Conservation (phyloP, 768 basidiomycete species). For the Boletus fagicola region DNA sequence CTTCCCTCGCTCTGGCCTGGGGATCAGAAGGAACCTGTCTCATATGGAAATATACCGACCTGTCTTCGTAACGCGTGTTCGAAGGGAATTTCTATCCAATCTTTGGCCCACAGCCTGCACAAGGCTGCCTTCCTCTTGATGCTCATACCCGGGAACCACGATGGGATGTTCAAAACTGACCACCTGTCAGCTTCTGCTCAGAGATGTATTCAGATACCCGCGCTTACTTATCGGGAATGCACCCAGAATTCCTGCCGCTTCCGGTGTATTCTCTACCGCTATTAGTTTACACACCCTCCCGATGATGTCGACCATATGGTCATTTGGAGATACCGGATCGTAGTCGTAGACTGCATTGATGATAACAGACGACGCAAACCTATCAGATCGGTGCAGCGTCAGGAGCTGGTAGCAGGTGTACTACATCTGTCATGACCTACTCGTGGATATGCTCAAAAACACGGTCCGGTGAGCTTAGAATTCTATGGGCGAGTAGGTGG, state of each 20-base stretch:
- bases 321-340: slow-evolving; percentile 15
- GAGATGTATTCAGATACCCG: not conserved
- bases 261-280: not conserved
- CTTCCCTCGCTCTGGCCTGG: slow-evolving; percentile 8
- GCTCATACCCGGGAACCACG: slow-evolving; percentile 20
- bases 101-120: slow-evolving; percentile 3
- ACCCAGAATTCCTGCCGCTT: slow-evolving; percentile 11
- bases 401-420: not conserved
- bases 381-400: not conserved
- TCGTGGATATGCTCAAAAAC: slow-evolving; percentile 10
- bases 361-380: slow-evolving; percentile 28
- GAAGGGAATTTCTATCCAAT: slow-evolving; percentile 28
- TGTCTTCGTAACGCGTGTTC: slow-evolving; percentile 27
- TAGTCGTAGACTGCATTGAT: slow-evolving; percentile 18
- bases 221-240: slow-evolving; percentile 17
- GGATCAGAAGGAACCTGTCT: not conserved
- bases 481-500: slow-evolving; percentile 2
- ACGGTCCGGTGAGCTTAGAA: slow-evolving; percentile 9
- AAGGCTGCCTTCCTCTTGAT: slow-evolving; percentile 13
- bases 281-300: slow-evolving; percentile 9
- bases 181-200: not conserved
- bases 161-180: slow-evolving; percentile 17
- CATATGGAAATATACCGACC: slow-evolving; percentile 14
- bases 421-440: slow-evolving; percentile 17
- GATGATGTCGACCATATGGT: slow-evolving; percentile 13